Conservation (phyloP, 164 flowering plant species). For the Magnolia sinica region DNA sequence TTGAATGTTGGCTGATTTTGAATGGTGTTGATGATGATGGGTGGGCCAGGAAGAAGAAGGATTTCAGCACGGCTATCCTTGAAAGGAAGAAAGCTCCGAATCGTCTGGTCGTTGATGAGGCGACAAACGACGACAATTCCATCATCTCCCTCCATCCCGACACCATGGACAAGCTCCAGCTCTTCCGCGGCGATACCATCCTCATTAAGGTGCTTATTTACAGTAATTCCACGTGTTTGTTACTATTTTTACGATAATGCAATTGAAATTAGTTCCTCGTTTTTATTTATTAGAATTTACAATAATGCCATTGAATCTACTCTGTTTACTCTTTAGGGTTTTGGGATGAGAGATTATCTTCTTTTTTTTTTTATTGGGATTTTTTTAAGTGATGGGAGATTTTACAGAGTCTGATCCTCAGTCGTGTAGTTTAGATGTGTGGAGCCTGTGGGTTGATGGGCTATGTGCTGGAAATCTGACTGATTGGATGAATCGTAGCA, state of each 20-base stretch:
- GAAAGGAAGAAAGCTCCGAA: constrained; percentile 84
- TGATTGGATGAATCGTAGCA: no score
- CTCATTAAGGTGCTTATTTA: constrained; percentile 51
- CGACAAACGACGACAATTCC: constrained; percentile 75
- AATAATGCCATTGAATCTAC: no score
- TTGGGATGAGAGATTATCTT: no score
- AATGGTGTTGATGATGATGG: not conserved
- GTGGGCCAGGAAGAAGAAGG: constrained; percentile 70
- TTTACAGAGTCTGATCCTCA: no score
- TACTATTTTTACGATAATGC: not conserved
- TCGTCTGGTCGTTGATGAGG: constrained; percentile 76
- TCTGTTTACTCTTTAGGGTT: no score
- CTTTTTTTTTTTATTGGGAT: no score
- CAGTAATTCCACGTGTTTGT: not conserved
- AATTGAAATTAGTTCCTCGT: no score
- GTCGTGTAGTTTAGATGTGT: no score
- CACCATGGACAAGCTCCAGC: constrained; percentile 84
- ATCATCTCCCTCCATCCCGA: constrained; percentile 66
- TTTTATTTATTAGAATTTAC: no score
- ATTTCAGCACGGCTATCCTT: constrained; percentile 77
- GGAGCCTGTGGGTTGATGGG: no score
- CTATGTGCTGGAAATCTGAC: no score
- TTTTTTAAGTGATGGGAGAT: no score
- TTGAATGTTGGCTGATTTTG: not conserved
- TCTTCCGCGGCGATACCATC: constrained; percentile 81